These are phyloP conservation scores for Aplosporella prunicola DNA, from an alignment of 2,329 filamentous ascomycete genomes.

Conservation along the genomic window DNA sequence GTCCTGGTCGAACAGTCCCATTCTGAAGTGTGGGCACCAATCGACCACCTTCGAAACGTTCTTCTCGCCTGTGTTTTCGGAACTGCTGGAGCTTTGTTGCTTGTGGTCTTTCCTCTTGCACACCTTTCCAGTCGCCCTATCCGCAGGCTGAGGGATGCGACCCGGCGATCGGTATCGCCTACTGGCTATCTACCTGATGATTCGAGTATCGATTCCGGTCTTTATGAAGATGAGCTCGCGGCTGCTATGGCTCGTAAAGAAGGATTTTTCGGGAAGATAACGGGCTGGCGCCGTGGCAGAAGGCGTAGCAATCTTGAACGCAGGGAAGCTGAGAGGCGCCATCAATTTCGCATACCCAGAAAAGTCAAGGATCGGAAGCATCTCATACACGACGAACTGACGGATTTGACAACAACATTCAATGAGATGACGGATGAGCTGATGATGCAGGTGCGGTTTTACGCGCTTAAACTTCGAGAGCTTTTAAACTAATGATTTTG, in stretches of 20 bases:
- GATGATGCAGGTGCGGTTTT: too few species aligned
- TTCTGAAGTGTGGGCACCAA: constrained; percentile 65
- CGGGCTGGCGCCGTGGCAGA: constrained; percentile 19
- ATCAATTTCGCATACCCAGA: constrained; percentile 71
- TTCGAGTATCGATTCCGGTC: constrained; percentile 28
- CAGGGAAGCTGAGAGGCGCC: constrained; percentile 32
- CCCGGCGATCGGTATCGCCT: constrained; percentile 61
- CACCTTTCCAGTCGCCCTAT: constrained; percentile 78
- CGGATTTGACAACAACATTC: constrained; percentile 74
- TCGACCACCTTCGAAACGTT: constrained; percentile 65
- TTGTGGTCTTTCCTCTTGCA: constrained; percentile 68
- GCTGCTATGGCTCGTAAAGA: constrained; percentile 35
- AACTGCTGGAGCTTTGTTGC: constrained; percentile 60
- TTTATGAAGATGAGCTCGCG: constrained; percentile 41
- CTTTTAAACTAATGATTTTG: too few species aligned
- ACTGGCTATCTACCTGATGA: constrained; percentile 43
- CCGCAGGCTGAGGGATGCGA: constrained; percentile 63
- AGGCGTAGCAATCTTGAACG: constrained; percentile 27
- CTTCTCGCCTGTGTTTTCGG: constrained; percentile 79
- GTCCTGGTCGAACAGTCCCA: constrained; percentile 69
- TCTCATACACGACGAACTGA: constrained; percentile 71
- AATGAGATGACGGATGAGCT: constrained; percentile 93
- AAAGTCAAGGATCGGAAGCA: constrained; percentile 71
- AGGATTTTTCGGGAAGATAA: constrained; percentile 33
- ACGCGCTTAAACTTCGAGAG: too few species aligned